Conservation (phyloP, 805 yeast species). For the Wickerhamiella lipophila region DNA sequence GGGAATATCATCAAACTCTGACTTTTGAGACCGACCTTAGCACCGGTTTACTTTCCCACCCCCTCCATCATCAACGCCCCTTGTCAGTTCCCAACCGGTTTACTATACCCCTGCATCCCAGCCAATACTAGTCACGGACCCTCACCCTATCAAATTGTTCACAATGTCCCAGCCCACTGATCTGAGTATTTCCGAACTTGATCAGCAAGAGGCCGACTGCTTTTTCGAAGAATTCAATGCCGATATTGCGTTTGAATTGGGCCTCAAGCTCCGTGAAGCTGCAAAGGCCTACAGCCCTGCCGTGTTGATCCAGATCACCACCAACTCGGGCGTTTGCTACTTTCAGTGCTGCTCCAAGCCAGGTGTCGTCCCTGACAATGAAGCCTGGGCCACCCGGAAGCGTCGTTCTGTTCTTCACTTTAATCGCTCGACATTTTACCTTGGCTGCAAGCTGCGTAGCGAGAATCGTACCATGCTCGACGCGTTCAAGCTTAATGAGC, state of each 20-base stretch:
- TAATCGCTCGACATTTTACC: constrained; percentile 22
- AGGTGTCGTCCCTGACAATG: constrained; percentile 26
- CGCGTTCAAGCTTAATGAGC: constrained; percentile 19
- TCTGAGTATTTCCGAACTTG: constrained; percentile 12
- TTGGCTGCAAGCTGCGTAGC: constrained; percentile 23
- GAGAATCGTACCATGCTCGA: constrained; percentile 18
- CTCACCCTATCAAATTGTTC: background rate
- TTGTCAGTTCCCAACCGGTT: background rate
- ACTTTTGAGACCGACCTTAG: too few relatives aligned
- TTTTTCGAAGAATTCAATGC: constrained; percentile 24
- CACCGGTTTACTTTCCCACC: too few relatives aligned
- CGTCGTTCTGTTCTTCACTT: constrained; percentile 23
- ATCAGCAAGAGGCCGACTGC: constrained; percentile 22
- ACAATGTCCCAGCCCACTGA: background rate
- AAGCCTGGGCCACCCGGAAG: constrained; percentile 25
- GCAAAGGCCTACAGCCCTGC: constrained; percentile 16
- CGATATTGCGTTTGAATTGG: constrained; percentile 64
- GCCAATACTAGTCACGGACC: background rate
- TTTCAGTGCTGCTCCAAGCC: constrained; percentile 25
- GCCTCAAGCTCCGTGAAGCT: constrained; percentile 47
- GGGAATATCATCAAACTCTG: too few relatives aligned
- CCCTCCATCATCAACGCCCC: too few relatives aligned
- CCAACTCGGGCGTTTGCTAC: constrained; percentile 20
- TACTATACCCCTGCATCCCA: background rate
- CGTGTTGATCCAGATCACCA: constrained; percentile 22